Conservation (phyloP, 2,329 filamentous ascomycete species). For the Colletotrichum sp. region DNA sequence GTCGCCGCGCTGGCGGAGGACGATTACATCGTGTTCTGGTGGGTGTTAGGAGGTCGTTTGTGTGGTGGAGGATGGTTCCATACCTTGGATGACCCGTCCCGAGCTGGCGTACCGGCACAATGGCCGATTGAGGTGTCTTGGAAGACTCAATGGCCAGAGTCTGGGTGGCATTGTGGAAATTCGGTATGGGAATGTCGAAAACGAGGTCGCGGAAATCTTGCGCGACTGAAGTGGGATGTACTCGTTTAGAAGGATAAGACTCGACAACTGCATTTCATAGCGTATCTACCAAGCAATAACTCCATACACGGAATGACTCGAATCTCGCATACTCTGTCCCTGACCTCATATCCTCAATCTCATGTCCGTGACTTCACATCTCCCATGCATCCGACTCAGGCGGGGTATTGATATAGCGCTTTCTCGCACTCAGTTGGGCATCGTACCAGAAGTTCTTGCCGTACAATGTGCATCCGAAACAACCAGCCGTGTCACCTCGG, state of each 20-base stretch:
- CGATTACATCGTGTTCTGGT: conserved; percentile 44
- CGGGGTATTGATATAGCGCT: neutral
- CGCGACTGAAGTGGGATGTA: neutral
- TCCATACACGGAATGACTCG: neutral
- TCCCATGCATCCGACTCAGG: neutral
- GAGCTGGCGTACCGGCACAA: neutral
- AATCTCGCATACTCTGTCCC: neutral
- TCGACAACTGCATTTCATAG: neutral
- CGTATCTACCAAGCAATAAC: neutral
- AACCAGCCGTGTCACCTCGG: neutral
- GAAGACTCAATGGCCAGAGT: neutral
- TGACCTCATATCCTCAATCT: neutral
- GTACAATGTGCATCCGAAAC: neutral
- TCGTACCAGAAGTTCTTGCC: neutral
- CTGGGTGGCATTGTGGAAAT: conserved; percentile 2
- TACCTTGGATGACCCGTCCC: conserved; percentile 5
- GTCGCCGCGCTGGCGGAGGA: conserved; percentile 42
- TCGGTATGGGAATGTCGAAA: neutral
- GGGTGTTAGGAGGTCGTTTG: neutral
- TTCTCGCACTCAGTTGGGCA: neutral
- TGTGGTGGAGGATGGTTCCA: neutral
- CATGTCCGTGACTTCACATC: neutral
- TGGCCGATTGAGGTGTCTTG: neutral
- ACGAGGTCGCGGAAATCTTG: neutral
- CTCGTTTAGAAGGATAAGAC: neutral